phyloP scores from a whole-genome alignment of 768 basidiomycete genomes.

The Crassisporium funariophilum region DNA sequence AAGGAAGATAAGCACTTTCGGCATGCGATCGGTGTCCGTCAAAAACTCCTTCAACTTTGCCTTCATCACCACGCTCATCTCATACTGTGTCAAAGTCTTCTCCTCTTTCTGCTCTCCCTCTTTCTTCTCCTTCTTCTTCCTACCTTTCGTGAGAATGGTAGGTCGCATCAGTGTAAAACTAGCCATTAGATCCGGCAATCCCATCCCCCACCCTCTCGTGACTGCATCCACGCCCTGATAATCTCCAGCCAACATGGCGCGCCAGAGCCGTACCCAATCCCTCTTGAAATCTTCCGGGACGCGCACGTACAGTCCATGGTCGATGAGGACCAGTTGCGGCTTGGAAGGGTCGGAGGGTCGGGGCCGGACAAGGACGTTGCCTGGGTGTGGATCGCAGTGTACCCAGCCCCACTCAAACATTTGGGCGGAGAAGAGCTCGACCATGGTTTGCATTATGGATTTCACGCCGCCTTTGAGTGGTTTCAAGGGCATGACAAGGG shows the following conservation, averaged over 20 bases:
- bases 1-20: slow-evolving; percentile 74
- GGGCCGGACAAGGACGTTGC: slow-evolving; percentile 76
- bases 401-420: slow-evolving; percentile 94
- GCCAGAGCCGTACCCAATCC: slow-evolving; percentile 82
- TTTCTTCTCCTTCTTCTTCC: slow-evolving; percentile 23
- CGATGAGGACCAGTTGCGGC: slow-evolving; percentile 80
- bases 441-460: slow-evolving; percentile 81
- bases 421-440: slow-evolving; percentile 84
- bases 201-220: slow-evolving; percentile 67
- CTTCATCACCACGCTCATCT: slow-evolving; percentile 70
- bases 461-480: slow-evolving; percentile 62
- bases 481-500: slow-evolving; percentile 29
- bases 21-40: slow-evolving; percentile 75
- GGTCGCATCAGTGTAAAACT: slow-evolving; percentile 74
- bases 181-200: slow-evolving; percentile 70
- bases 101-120: slow-evolving; percentile 27
- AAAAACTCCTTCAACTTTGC: slow-evolving; percentile 65
- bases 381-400: slow-evolving; percentile 77
- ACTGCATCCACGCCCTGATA: slow-evolving; percentile 52
- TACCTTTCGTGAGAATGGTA: slow-evolving; percentile 42
- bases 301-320: slow-evolving; percentile 88
- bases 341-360: slow-evolving; percentile 44
- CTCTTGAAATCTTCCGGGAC: slow-evolving; percentile 66
- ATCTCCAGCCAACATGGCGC: slow-evolving; percentile 59
- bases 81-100: slow-evolving; percentile 59